A percentile compares a stretch with the other conserved stretches of the same genome.
Evolutionary conservation across 768 basidiomycete species (phyloP).

Genomic region (Tephrocybe sp.): DNA sequence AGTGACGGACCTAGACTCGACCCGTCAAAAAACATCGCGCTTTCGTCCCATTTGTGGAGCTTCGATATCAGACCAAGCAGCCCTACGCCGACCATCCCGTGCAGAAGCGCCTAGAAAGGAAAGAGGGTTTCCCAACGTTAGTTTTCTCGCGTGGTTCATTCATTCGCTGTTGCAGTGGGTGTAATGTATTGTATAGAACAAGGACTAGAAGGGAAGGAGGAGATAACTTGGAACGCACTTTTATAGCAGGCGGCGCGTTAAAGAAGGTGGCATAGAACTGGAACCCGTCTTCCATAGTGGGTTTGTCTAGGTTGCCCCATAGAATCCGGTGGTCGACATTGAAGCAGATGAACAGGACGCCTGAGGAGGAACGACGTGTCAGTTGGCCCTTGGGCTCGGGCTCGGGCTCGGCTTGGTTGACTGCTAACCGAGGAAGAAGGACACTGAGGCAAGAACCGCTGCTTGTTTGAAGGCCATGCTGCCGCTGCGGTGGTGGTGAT

Average conservation of each 20-base stretch:
- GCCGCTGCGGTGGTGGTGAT: slow-evolving; percentile 6
- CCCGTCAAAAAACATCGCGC: slow-evolving; percentile 94
- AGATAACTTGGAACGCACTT: slow-evolving; percentile 51
- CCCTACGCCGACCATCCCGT: slow-evolving; percentile 81
- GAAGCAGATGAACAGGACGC: slow-evolving; percentile 81
- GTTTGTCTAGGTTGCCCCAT: slow-evolving; percentile 65
- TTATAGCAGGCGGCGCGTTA: slow-evolving; percentile 91
- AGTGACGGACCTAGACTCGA: slow-evolving; percentile 67
- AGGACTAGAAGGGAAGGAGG: no score
- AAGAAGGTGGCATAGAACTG: slow-evolving; percentile 93
- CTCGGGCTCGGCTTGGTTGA: slow-evolving; percentile 14
- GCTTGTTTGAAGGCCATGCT: slow-evolving; percentile 89
- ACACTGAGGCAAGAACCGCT: slow-evolving; percentile 82
- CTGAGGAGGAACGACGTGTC: slow-evolving; percentile 33
- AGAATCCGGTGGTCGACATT: slow-evolving; percentile 87
- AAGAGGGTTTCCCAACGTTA: no score
- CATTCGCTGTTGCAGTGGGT: no score
- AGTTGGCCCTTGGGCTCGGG: neutral
- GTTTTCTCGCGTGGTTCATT: no score
- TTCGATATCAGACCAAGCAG: slow-evolving; percentile 76
- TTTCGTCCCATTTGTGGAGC: slow-evolving; percentile 86
- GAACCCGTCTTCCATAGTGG: slow-evolving; percentile 72
- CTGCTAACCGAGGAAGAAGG: slow-evolving; percentile 83
- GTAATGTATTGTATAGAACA: no score
- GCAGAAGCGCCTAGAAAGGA: slow-evolving; percentile 72